Base-by-base conservation (phyloP, 352 stramenopile species). In the Phytophthora pluvialis region DNA sequence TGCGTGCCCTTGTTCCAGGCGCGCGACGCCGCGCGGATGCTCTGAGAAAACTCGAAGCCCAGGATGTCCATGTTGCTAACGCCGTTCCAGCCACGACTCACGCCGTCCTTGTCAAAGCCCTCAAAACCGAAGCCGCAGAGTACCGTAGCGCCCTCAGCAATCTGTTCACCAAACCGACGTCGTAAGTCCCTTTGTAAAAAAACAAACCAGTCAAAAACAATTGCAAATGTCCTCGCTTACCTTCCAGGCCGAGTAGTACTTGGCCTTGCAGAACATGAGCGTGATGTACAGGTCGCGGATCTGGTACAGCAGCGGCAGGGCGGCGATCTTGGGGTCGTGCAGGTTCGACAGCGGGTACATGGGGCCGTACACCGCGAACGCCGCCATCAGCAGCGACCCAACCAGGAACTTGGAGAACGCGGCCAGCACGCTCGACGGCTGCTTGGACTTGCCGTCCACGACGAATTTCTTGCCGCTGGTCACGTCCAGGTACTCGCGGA, bases 221-320 rank as follows among this genome's bases (percentile, higher is more conserved):
- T 38, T 49, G 28, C 26, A 81, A 36, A 45, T 28, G 21, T 21
- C 10, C 6, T 2, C 18, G 29, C 40, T 33, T 72, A 97, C 86
- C 82, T 98, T 98, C 97, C 96, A 99, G 15, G 92, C 95, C 60
- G 96, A 95, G 80, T 98, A 99, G 78, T 99, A 99, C 81, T 99
- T 98, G 65, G 90, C 72, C 49, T 95, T 89, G 46, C 91, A 82
- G 60, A 95, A 95, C 40, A 98, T 91, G 4, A 98, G 80, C 44
- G 83, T 88, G 44, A 98, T 70, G 78, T 93, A 98, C 18, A 94
- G 77, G 57, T 95, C 88, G n/a, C 60, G 33, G 43, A 95, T 75
- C 44, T 94, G 88, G 40, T 79, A 55, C 26, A 86, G 63, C 49
- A 83, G 83, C 28, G 88, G 83, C 43, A 86, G 68, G 12, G 61